A percentile compares a stretch with the other conserved stretches of the same genome.
These are phyloP conservation scores for Tribonema minus DNA, from an alignment of 108 stramenopile genomes.

Conservation along the genomic window DNA sequence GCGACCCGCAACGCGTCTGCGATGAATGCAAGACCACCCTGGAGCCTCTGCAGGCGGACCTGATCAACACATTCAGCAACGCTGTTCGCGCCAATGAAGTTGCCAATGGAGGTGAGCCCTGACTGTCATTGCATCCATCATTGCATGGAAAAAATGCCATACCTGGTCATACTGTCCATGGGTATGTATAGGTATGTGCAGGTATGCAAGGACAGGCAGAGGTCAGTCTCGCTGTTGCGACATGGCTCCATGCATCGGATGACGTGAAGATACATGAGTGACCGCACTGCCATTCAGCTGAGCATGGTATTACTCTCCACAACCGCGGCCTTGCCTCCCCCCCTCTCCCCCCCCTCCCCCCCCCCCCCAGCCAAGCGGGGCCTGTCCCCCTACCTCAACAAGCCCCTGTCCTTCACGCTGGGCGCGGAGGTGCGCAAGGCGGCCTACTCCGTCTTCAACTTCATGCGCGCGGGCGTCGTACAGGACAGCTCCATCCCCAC, in stretches of 20 bases:
- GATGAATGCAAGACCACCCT: slow-evolving; percentile 34
- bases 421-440: slow-evolving; percentile 58
- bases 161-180: too few relatives aligned
- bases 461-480: slow-evolving; percentile 7
- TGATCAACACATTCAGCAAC: slow-evolving; percentile 32
- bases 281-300: too few relatives aligned
- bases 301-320: too few relatives aligned
- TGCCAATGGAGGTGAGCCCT: slow-evolving; percentile 2
- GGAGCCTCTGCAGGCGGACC: slow-evolving; percentile 42
- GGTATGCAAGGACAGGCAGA: too few relatives aligned
- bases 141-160: too few relatives aligned
- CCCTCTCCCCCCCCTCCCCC: too few relatives aligned
- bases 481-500: slow-evolving; percentile 58
- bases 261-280: too few relatives aligned
- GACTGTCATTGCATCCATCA: neutral
- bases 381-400: slow-evolving; percentile 44
- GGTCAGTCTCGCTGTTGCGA: too few relatives aligned
- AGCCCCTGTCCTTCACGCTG: slow-evolving; percentile 50
- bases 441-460: slow-evolving; percentile 44
- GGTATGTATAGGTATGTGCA: too few relatives aligned
- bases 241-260: too few relatives aligned
- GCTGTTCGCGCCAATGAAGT: slow-evolving; percentile 17
- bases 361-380: neutral
- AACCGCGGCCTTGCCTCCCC: too few relatives aligned
- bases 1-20: slow-evolving; percentile 50